Percentiles rank a stretch among this genome's conserved stretches.
phyloP scores from a whole-genome alignment of 1,139 yeast genomes.

The Spencermartinsiella ligniputridi region DNA sequence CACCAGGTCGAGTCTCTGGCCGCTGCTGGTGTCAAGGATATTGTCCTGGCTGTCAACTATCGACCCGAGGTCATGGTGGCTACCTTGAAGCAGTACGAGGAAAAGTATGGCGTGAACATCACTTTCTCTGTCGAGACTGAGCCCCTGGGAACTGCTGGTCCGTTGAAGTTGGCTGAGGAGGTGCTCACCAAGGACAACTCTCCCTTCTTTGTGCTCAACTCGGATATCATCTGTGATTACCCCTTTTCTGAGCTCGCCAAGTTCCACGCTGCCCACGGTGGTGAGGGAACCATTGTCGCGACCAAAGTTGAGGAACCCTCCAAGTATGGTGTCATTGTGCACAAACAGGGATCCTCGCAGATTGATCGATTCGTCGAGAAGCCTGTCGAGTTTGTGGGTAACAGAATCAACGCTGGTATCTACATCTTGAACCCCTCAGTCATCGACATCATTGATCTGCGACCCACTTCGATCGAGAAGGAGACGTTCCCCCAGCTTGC shows the following conservation, averaged over 20 bases:
- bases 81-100: constrained; percentile 88
- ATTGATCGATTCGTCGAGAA: constrained; percentile 99
- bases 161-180: constrained; percentile 93
- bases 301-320: constrained; percentile 99
- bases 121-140: constrained; percentile 99
- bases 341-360: constrained; percentile 88
- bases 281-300: constrained; percentile 97
- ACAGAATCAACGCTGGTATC: constrained; percentile 96
- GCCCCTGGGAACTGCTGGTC: constrained; percentile 99
- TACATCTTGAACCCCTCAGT: constrained; percentile 96
- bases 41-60: constrained; percentile 97
- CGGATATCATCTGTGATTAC: constrained; percentile 98
- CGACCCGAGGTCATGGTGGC: constrained; percentile 99
- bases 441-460: constrained; percentile 91
- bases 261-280: constrained; percentile 95
- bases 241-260: constrained; percentile 90
- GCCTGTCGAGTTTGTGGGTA: constrained; percentile 93
- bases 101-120: constrained; percentile 88
- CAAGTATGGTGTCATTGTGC: constrained; percentile 99
- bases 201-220: constrained; percentile 96
- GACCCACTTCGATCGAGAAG: constrained; percentile 98
- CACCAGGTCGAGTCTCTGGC: constrained; percentile 99
- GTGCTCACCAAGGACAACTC: constrained; percentile 90
- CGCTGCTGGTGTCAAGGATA: constrained; percentile 97
- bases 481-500: constrained; percentile 98